Percentiles rank a stretch among this genome's conserved stretches.
phyloP scores from a whole-genome alignment of 495 filamentous ascomycete genomes.

The Podospora comata region DNA sequence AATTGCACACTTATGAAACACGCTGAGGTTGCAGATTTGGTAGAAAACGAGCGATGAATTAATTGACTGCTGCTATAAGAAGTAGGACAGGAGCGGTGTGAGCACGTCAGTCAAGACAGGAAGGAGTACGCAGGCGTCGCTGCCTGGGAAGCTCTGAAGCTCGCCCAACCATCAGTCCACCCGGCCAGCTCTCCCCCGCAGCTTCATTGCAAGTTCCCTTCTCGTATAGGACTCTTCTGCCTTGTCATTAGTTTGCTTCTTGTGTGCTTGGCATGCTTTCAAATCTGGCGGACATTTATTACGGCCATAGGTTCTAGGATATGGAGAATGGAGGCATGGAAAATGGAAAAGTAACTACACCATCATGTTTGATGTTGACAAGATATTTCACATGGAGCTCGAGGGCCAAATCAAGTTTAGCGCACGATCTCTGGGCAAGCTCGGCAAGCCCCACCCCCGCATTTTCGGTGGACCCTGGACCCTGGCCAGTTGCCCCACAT shows the following conservation, averaged over 20 bases:
- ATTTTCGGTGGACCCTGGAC: not conserved
- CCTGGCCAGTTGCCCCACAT: not conserved
- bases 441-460: conserved; percentile 3
- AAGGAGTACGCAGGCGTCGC: not conserved
- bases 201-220: no score
- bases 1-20: not conserved
- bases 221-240: no score
- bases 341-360: no score
- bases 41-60: no score
- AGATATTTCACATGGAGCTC: not conserved
- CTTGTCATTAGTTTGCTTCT: no score
- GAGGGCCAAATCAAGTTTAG: not conserved
- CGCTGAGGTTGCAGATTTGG: not conserved
- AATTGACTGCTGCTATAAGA: not conserved
- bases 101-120: not conserved
- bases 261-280: no score
- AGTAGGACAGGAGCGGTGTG: not conserved
- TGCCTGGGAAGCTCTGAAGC: not conserved
- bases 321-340: no score
- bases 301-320: no score
- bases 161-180: not conserved
- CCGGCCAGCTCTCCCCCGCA: no score
- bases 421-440: not conserved
- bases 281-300: no score
- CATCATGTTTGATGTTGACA: no score